A percentile compares a stretch with the other conserved stretches of the same genome.
These are phyloP conservation scores for Boletus pseudopeckii DNA, from an alignment of 768 basidiomycete species.

Conservation along the genomic window DNA sequence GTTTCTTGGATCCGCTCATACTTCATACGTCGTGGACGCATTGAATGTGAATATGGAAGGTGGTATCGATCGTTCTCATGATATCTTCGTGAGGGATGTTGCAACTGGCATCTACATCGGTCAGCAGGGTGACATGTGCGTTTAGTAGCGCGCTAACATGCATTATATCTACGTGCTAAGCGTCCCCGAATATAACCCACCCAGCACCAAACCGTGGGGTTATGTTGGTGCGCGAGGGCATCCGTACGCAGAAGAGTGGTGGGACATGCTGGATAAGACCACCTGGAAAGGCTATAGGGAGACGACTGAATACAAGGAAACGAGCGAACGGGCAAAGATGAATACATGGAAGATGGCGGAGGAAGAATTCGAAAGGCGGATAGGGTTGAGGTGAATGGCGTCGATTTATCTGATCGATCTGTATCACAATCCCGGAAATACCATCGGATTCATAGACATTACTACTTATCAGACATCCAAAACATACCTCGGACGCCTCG, in stretches of 20 bases:
- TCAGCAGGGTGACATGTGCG: background rate
- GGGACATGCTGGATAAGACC: conserved; percentile 10
- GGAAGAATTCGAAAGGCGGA: conserved; percentile 1
- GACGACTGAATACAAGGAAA: background rate
- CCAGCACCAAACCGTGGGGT: conserved; percentile 52
- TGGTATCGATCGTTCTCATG: background rate
- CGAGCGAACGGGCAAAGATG: background rate
- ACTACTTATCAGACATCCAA: background rate
- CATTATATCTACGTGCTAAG: conserved; percentile 32
- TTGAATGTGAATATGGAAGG: background rate
- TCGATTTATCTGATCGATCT: background rate
- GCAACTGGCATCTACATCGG: conserved; percentile 3
- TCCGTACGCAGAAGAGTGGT: conserved; percentile 41
- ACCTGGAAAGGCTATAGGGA: background rate
- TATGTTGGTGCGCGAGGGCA: conserved; percentile 47
- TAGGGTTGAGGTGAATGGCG: background rate
- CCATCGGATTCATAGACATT: too few relatives aligned
- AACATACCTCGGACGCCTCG: background rate
- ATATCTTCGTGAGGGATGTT: conserved; percentile 1
- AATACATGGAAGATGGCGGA: conserved; percentile 1
- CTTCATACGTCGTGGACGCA: conserved; percentile 1
- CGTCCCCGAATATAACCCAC: conserved; percentile 14
- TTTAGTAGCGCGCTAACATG: background rate
- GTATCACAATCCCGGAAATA: too few relatives aligned
- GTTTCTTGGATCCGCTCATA: background rate